Base-by-base conservation (phyloP, 345 rosid species). In the Triadica sebifera region DNA sequence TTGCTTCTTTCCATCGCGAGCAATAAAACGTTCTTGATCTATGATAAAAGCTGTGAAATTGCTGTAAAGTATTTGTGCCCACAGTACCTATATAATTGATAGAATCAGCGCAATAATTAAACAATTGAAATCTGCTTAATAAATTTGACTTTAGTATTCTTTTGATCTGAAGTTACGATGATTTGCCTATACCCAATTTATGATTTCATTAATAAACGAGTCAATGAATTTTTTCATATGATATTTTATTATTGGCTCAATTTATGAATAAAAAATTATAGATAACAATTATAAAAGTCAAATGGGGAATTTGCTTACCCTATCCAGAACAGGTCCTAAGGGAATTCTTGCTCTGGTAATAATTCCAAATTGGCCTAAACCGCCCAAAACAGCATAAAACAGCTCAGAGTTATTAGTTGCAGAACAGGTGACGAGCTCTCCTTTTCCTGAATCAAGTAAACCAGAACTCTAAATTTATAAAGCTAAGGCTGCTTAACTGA, bases 271-370 rank as follows among this genome's bases (percentile, higher is more conserved):
- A 1, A 29, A 29, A 29, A 29, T 29, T 29, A 2, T 29, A 29
- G 34, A 29, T 29, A 29, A 29, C 34, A 29, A 29, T 29, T 1
- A 29, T 29, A 1, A 29, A 29, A 29, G 34, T 29, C 34, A 29
- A 29, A 29, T 29, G 1, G 34, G 7, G 41, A 3, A 0, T 61
- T 17, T 34, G 22, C 16, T 51, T 74, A 78, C 81, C 70, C 70
- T 73, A 38, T 55, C 16, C 4, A 67, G 60, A 38, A 70, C 71
- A 9, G 59, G 45, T 5, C 51, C 70, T 34, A 78, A 6, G 15
- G 61, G 51, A 55, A 78, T 73, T 16, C 81, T 68, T 43, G 81
- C 81, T 16, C 81, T 73, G 19, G 77, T 78, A 20, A 78, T 78
- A 17, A 74, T 38, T 29, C 81, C 81, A 56, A 74, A 63, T 43